Conservation (phyloP, 1,284 basidiomycete species). For the Ustilago curta region DNA sequence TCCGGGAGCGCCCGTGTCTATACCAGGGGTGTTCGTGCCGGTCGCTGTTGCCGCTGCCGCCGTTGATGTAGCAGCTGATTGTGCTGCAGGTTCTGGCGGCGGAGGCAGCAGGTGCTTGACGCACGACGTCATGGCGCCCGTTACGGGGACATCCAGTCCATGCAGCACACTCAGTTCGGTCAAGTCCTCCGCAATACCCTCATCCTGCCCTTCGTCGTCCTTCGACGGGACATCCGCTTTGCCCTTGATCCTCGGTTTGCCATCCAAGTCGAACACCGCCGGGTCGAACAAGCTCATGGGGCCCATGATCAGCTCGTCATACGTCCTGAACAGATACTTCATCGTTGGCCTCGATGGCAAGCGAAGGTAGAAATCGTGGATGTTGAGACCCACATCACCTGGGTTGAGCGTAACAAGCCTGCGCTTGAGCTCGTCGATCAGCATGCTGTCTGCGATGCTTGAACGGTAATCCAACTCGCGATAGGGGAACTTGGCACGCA, state of each 20-base stretch:
- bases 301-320: constrained; percentile 94
- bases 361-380: constrained; percentile 81
- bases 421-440: constrained; percentile 65
- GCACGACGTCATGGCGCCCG: constrained; percentile 59
- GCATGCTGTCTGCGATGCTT: constrained; percentile 56
- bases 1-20: constrained; percentile 22
- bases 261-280: constrained; percentile 87
- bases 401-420: constrained; percentile 64
- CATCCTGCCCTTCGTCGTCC: constrained; percentile 53
- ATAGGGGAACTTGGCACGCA: constrained; percentile 88
- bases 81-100: constrained; percentile 22
- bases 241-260: constrained; percentile 72
- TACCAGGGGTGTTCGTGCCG: constrained; percentile 11
- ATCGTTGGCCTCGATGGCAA: constrained; percentile 80
- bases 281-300: constrained; percentile 94
- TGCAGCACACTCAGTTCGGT: constrained; percentile 32
- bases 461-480: constrained; percentile 76
- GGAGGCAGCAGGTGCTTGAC: constrained; percentile 53
- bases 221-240: constrained; percentile 14
- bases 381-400: constrained; percentile 65
- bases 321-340: constrained; percentile 90
- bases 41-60: constrained; percentile 9
- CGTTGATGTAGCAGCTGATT: constrained; percentile 16
- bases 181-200: constrained; percentile 48
- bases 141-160: constrained; percentile 51